Evolutionary conservation across 2,329 filamentous ascomycete genomes (phyloP), one percentile per base, ranked within the genome.

Genomic region (Trichoderma oligosporum): DNA sequence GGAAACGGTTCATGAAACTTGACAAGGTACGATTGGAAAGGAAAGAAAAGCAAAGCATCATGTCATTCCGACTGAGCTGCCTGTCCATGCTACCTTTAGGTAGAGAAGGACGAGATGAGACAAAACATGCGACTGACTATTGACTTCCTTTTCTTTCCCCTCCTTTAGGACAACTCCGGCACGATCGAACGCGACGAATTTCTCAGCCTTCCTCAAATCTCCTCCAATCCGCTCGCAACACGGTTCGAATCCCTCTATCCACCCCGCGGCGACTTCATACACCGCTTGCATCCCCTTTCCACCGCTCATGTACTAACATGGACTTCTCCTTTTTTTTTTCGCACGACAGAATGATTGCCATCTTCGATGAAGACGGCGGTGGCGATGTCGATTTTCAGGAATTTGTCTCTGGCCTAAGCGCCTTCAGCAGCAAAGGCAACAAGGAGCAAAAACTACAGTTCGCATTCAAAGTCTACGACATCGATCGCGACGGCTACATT

Each of bases 101-200:
- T n/a, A 38, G 18, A 22, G 24, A 35, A 18, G 14, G n/a, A 25
- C 51, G 16, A 20, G 4, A 54, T 7, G 16, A 6, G 31, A 36
- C 29, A 29, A 16, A 9, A 24, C 41, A 16, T n/a, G 14, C 24
- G 6, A 47, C 55, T 56, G 25, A 46, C 25, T 20, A 18, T 42
- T n/a, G n/a, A n/a, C n/a, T n/a, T 31, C n/a, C 31, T 16, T 3
- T 22, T 8, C 44, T 16, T 7, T 31, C 27, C 27, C 6, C 36
- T 16, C 4, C 46, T 24, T 3, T 45, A 97, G 93, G 93, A 99
- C 74, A 95, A 95, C 78, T 97, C 92, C 12, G 94, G 94, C 66
- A 97, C 94, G 46, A 96, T 99, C 75, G 94, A 99, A 76, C 91
- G 94, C 69, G 93, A 97, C 72, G 94, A 99, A 74, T 99, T 99